phyloP scores from a whole-genome alignment of 768 basidiomycete genomes.

The Lactarius vividus region DNA sequence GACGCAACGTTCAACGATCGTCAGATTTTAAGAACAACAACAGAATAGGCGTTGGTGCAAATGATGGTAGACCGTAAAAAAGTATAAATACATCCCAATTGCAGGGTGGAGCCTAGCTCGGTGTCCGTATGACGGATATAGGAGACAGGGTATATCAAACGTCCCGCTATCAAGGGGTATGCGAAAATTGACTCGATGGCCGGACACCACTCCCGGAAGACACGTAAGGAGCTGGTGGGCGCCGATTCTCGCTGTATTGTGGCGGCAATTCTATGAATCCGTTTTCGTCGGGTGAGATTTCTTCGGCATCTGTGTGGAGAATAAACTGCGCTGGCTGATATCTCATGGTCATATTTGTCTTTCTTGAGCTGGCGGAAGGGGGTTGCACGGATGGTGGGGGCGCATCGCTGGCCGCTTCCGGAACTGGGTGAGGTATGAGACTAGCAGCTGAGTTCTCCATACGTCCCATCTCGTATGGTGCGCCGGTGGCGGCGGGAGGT shows the following conservation, averaged over 20 bases:
- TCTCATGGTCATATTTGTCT: neutral
- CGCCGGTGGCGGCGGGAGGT: neutral
- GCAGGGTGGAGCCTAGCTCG: neutral
- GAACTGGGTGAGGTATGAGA: neutral
- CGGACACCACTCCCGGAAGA: neutral
- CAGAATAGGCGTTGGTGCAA: constrained; percentile 6
- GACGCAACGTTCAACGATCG: neutral
- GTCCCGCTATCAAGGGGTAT: neutral
- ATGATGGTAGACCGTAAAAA: neutral
- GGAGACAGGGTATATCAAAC: neutral
- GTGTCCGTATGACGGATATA: neutral
- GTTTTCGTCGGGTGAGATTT: constrained; percentile 44
- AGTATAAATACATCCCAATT: neutral
- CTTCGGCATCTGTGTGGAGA: constrained; percentile 68
- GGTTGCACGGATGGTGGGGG: neutral
- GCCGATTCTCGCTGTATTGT: constrained; percentile 58
- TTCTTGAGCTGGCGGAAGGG: neutral
- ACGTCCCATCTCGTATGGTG: constrained; percentile 6
- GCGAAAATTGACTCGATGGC: neutral
- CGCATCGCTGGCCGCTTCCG: neutral
- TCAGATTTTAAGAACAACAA: neutral
- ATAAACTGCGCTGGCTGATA: constrained; percentile 31
- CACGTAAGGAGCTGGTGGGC: constrained; percentile 17
- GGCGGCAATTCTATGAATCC: constrained; percentile 75
- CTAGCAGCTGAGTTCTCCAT: constrained; percentile 7